Evolutionary conservation across 225 moss, liverwort and hornwort species (phyloP), one percentile per base, ranked within the genome.

Genomic region (Lunularia cruciata): DNA sequence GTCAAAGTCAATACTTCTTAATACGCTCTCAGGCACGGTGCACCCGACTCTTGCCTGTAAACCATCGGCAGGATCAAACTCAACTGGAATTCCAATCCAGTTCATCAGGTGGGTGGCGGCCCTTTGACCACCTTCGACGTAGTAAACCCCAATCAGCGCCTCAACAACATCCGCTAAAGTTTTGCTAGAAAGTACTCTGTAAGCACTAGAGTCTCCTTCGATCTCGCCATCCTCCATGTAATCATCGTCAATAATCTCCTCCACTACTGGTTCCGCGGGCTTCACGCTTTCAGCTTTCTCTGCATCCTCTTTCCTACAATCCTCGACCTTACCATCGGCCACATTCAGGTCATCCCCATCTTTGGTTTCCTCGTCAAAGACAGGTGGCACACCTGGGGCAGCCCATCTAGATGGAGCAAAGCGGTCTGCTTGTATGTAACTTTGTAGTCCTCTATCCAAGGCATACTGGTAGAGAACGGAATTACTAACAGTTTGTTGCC

Each of bases 191-290:
- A 98, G 93, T 59, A 98, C 98, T 80, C 98, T 85, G 74, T 98
- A 98, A 1, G 98, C 93, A 85, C 91, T 93, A 1, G 98, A 87
- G 72, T 98, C 98, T 30, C 98, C 98, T 82, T 98, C 98, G 37
- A 98, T 98, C 73, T 98, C 98, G 61, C 98, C 98, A 63, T 98
- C 98, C 70, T 98, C 98, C 98, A 98, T 98, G 47, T 86, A 82
- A 60, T 93, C 89, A 62, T 89, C 86, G 46, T 86, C 86, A 62
- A 78, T 82, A n/a, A 89, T 77, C 70, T 91, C 93, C 32, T 89
- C 89, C 30, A 90, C 82, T 6, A 74, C 73, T 19, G 67, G 46
- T 64, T 70, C 67, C 20, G 83, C 53, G 15, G 56, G 31, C 43
- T 83, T 77, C 54, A 68, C 81, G 47, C 84, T 83, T 63, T 89